Percentiles rank a stretch among this genome's conserved stretches.
Evolutionary conservation across 2,329 filamentous ascomycete genomes (phyloP).

Genomic region (Verticillium dahliae): DNA sequence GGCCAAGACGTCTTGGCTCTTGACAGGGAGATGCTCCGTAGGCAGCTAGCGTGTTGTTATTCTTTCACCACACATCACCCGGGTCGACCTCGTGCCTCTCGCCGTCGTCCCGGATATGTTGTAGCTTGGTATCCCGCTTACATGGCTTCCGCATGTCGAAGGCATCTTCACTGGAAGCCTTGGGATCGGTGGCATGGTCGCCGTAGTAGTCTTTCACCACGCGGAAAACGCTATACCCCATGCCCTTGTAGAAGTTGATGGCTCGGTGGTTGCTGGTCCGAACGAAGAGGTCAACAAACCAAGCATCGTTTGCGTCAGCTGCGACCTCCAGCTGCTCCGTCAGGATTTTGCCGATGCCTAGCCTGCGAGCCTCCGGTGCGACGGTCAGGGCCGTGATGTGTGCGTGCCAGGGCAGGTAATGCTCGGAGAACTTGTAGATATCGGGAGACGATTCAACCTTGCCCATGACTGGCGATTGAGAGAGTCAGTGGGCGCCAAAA

Average conservation of each 20-base stretch:
- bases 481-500: background rate
- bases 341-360: constrained; percentile 80
- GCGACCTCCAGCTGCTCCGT: constrained; percentile 75
- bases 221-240: constrained; percentile 89
- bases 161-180: constrained; percentile 69
- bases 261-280: constrained; percentile 81
- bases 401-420: constrained; percentile 98
- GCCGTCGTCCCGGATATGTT: constrained; percentile 76
- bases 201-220: constrained; percentile 90
- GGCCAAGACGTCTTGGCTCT: background rate
- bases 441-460: constrained; percentile 87
- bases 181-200: constrained; percentile 65
- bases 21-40: background rate
- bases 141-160: constrained; percentile 95
- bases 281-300: constrained; percentile 96
- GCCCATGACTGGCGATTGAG: constrained; percentile 74
- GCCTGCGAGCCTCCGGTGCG: constrained; percentile 74
- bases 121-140: constrained; percentile 67
- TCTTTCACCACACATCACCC: constrained; percentile 72
- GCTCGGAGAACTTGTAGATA: constrained; percentile 66
- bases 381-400: constrained; percentile 96
- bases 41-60: background rate
- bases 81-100: constrained; percentile 72
- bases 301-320: constrained; percentile 75
- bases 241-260: constrained; percentile 79